These are phyloP conservation scores for Dalbergia cultrata DNA, from an alignment of 306 rosid species.

Conservation along the genomic window DNA sequence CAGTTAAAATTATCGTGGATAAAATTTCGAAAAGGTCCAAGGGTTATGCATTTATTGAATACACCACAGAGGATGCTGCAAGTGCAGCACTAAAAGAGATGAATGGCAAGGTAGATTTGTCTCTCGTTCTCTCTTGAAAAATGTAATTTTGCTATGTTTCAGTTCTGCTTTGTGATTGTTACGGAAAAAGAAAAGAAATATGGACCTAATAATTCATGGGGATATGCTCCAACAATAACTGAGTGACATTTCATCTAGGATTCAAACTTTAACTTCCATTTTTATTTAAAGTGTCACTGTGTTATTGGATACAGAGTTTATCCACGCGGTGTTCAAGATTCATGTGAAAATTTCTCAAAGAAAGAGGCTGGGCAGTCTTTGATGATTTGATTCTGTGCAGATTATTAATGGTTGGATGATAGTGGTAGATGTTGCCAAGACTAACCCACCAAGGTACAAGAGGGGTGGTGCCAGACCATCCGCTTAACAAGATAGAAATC, in stretches of 20 bases:
- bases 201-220: neutral
- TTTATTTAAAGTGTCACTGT: too few relatives aligned
- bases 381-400: constrained; percentile 54
- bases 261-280: too few relatives aligned
- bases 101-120: constrained; percentile 82
- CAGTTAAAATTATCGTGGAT: constrained; percentile 89
- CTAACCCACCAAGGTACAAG: constrained; percentile 60
- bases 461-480: constrained; percentile 47
- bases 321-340: too few relatives aligned
- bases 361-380: constrained; percentile 28
- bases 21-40: constrained; percentile 95
- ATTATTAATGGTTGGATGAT: constrained; percentile 98
- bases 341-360: neutral
- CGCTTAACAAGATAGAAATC: constrained; percentile 36
- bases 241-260: too few relatives aligned
- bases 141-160: neutral
- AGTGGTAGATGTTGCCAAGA: constrained; percentile 89
- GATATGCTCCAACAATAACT: too few relatives aligned
- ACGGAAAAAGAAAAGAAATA: constrained; percentile 12
- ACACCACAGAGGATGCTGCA: constrained; percentile 88
- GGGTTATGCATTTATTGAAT: constrained; percentile 91
- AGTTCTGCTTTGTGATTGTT: constrained; percentile 19
- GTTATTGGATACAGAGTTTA: too few relatives aligned
- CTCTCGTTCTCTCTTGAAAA: constrained; percentile 8
- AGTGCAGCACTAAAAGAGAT: constrained; percentile 84